These are phyloP conservation scores for Nelumbo lutea DNA, from an alignment of 164 flowering plant species.

Conservation along the genomic window DNA sequence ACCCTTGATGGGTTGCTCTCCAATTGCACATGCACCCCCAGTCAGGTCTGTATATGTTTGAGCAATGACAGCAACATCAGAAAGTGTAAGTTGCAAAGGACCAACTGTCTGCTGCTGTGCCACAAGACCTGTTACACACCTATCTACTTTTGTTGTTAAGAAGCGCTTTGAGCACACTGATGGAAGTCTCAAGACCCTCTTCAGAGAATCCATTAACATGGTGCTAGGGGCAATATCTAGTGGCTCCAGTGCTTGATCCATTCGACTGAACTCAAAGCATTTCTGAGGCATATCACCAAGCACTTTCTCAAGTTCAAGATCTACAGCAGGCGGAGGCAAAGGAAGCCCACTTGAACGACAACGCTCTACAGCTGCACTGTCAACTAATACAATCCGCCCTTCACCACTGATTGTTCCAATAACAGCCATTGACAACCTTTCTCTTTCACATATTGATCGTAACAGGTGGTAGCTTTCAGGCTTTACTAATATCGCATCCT, in stretches of 20 bases:
- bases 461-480: slow-evolving; percentile 66
- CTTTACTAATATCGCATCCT: slow-evolving; percentile 88
- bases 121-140: slow-evolving; percentile 97
- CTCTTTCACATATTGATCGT: slow-evolving; percentile 75
- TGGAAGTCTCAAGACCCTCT: slow-evolving; percentile 86
- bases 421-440: slow-evolving; percentile 90
- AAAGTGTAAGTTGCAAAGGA: slow-evolving; percentile 81
- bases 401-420: slow-evolving; percentile 81
- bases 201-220: slow-evolving; percentile 67
- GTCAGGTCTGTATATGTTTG: slow-evolving; percentile 64
- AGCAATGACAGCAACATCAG: slow-evolving; percentile 95
- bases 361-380: slow-evolving; percentile 46
- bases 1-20: slow-evolving; percentile 94
- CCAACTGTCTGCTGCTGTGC: slow-evolving; percentile 99
- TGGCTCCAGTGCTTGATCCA: slow-evolving; percentile 42
- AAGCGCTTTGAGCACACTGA: slow-evolving; percentile 88
- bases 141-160: slow-evolving; percentile 87
- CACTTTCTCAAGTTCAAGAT: slow-evolving; percentile 90
- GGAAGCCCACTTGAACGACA: slow-evolving; percentile 49
- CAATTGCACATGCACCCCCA: slow-evolving; percentile 94
- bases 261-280: slow-evolving; percentile 59
- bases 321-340: slow-evolving; percentile 78
- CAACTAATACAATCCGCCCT: slow-evolving; percentile 68
- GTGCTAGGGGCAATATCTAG: slow-evolving; percentile 87
- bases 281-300: slow-evolving; percentile 97